Evolutionary conservation across 495 filamentous ascomycete genomes (phyloP).

Genomic region (Cercophora samala): DNA sequence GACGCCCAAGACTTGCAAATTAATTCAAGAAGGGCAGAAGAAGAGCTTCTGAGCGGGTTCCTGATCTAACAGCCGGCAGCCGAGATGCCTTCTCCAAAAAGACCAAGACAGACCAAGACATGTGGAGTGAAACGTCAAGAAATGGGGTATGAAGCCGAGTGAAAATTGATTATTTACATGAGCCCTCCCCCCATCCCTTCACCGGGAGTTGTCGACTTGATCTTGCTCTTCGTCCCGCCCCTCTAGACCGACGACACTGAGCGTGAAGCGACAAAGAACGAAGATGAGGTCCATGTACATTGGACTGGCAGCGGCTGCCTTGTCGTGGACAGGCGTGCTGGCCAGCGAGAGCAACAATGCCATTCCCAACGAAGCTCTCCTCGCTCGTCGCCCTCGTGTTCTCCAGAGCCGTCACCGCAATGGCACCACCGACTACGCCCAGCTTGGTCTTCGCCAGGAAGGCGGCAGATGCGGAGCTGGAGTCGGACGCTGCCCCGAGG

Average conservation of each 20-base stretch:
- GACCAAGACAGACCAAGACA: not conserved
- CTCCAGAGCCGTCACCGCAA: constrained; percentile 5
- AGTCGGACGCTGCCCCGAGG: constrained; percentile 24
- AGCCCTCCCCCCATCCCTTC: not conserved
- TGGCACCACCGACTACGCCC: constrained; percentile 7
- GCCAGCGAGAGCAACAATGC: constrained; percentile 6
- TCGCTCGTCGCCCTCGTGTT: constrained; percentile 8
- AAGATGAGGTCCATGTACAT: constrained; percentile 29
- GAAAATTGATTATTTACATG: not conserved
- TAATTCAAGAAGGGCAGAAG: constrained; percentile 15
- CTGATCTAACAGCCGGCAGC: constrained; percentile 25
- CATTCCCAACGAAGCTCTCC: constrained; percentile 1
- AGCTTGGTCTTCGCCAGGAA: constrained; percentile 26
- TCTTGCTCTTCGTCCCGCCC: not conserved
- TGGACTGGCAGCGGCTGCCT: constrained; percentile 22
- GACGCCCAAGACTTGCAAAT: constrained; percentile 13
- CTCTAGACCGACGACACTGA: not conserved
- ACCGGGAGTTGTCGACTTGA: not conserved
- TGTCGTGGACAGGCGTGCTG: constrained; percentile 21
- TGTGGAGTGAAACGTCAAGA: not conserved
- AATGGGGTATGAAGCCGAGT: not conserved
- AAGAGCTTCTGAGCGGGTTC: constrained; percentile 18
- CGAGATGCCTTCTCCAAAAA: constrained; percentile 4
- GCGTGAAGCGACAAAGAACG: constrained; percentile 16
- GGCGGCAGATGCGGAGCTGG: constrained; percentile 23